Evolutionary conservation across 352 stramenopile species (phyloP).

Genomic region (Globisporangium rhizosaccharum): DNA sequence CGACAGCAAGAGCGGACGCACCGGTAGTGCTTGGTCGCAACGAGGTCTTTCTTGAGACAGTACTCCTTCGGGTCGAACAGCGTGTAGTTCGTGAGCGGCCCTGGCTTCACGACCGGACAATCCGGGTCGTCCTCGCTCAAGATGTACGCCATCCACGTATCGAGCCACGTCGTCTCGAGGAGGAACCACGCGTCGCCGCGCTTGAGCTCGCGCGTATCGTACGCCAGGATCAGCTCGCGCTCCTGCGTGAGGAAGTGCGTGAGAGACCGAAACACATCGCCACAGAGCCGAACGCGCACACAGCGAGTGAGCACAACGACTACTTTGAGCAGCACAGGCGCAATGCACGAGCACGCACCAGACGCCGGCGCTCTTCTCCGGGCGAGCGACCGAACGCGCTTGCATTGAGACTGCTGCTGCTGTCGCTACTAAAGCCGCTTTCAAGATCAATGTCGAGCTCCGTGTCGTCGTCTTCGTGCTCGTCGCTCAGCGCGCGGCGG

Average conservation of each 20-base stretch:
- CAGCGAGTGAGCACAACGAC: too few species aligned
- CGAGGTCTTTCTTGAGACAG: conserved; percentile 48
- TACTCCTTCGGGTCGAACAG: conserved; percentile 74
- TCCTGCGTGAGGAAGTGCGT: conserved; percentile 21
- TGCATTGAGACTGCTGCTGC: conserved; percentile 1
- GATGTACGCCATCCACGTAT: conserved; percentile 79
- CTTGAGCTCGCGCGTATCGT: conserved; percentile 59
- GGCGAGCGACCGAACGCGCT: conserved; percentile 16
- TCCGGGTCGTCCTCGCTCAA: conserved; percentile 57
- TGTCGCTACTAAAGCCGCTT: conserved; percentile 9
- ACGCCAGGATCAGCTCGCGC: conserved; percentile 58
- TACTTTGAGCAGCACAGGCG: too few species aligned
- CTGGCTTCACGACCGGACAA: conserved; percentile 38
- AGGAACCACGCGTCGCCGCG: conserved; percentile 75
- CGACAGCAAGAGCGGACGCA: conserved; percentile 8
- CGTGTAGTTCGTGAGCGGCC: conserved; percentile 63
- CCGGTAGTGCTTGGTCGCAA: conserved; percentile 68
- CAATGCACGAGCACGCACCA: conserved; percentile 12
- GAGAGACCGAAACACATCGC: not conserved
- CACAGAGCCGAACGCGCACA: not conserved
- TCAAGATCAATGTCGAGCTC: conserved; percentile 21
- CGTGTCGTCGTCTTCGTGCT: conserved; percentile 12
- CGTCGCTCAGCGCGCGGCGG: not conserved
- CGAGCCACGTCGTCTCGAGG: conserved; percentile 70
- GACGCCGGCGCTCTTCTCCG: conserved; percentile 20